phyloP scores from a whole-genome alignment of 805 yeast genomes.

The Saturnispora galanensis region DNA sequence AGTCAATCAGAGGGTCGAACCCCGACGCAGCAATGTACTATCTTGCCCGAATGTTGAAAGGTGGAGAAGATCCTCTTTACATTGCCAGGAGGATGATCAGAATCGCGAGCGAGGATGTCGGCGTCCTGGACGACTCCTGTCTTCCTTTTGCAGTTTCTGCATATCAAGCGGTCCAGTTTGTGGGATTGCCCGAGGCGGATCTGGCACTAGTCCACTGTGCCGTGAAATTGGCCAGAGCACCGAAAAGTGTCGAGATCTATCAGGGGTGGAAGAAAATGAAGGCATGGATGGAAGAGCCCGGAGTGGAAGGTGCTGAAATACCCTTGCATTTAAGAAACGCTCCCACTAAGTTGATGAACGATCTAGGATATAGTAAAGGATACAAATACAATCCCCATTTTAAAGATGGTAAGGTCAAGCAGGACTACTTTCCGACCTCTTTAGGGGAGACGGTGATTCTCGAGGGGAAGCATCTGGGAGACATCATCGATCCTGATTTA shows the following conservation, averaged over 20 bases:
- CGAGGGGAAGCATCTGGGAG: constrained; percentile 49
- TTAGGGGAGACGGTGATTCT: constrained; percentile 41
- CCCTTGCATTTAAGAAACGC: constrained; percentile 89
- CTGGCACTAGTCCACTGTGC: constrained; percentile 85
- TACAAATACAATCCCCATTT: constrained; percentile 87
- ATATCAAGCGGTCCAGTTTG: constrained; percentile 75
- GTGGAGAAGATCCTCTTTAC: constrained; percentile 91
- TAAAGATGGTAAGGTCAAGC: constrained; percentile 61
- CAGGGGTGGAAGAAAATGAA: constrained; percentile 69
- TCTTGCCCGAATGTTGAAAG: constrained; percentile 76
- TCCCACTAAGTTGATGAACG: constrained; percentile 85
- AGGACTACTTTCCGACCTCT: constrained; percentile 65
- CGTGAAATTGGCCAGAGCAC: constrained; percentile 76
- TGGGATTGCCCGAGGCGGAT: constrained; percentile 94
- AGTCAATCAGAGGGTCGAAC: constrained; percentile 80
- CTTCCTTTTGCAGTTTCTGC: constrained; percentile 82
- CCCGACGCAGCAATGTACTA: constrained; percentile 87
- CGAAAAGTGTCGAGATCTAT: constrained; percentile 79
- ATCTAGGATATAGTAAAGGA: constrained; percentile 71
- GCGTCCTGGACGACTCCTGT: constrained; percentile 72
- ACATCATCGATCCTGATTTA: constrained; percentile 33
- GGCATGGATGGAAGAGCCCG: constrained; percentile 47
- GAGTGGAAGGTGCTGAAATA: constrained; percentile 49
- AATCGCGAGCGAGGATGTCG: constrained; percentile 93
- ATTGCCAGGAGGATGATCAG: constrained; percentile 86